phyloP scores from a whole-genome alignment of 345 rosid species.

The Eucalyptus brandiana region DNA sequence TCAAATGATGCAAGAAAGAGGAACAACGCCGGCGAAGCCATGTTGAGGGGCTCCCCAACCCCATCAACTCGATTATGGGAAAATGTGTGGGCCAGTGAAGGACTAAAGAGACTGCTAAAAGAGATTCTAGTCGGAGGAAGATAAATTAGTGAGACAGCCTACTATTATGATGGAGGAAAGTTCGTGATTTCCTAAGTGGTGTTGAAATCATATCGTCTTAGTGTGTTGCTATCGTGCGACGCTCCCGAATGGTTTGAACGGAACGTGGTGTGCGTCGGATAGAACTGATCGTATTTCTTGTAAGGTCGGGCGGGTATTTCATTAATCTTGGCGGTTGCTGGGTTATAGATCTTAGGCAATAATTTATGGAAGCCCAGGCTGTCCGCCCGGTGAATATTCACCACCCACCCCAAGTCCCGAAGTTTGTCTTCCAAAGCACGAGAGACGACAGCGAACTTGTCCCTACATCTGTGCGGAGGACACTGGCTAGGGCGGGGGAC shows the following conservation, averaged over 20 bases:
- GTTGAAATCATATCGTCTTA: not conserved
- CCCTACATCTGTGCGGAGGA: not conserved
- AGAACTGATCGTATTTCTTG: not conserved
- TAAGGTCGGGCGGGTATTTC: not conserved
- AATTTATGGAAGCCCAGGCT: not conserved
- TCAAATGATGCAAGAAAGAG: not conserved
- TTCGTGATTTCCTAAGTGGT: not conserved
- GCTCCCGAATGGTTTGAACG: not conserved
- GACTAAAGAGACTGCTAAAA: not conserved
- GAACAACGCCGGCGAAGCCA: not conserved
- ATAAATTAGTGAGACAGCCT: not conserved
- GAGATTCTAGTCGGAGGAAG: not conserved
- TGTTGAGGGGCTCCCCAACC: not conserved
- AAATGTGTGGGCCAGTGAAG: not conserved
- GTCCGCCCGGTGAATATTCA: not conserved
- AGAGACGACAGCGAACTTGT: not conserved
- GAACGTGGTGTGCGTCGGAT: not conserved
- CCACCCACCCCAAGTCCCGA: not conserved
- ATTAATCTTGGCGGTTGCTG: not conserved
- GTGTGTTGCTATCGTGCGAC: not conserved
- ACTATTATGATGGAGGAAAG: not conserved
- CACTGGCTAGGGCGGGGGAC: not conserved
- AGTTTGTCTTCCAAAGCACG: not conserved
- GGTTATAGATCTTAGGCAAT: not conserved
- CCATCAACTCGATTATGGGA: not conserved